A percentile compares a stretch with the other conserved stretches of the same genome.
Conservation (phyloP, 192 early-diverging fungal species). For the Diversispora epigaea region DNA sequence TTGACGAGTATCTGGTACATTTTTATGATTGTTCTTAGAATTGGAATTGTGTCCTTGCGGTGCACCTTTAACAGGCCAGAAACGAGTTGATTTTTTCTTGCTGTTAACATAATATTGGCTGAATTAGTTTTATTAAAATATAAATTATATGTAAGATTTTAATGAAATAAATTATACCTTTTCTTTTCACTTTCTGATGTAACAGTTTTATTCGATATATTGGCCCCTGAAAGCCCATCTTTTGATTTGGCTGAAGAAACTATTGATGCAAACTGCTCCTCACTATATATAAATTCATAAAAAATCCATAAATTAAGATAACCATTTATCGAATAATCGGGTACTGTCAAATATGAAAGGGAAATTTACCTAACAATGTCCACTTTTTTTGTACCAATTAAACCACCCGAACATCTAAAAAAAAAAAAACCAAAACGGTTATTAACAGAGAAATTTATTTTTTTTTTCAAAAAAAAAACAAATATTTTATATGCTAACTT, state of each 20-base stretch:
- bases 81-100: slow-evolving; percentile 49
- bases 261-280: slow-evolving; percentile 5
- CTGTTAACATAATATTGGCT: slow-evolving; percentile 13
- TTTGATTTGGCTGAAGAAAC: background rate
- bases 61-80: slow-evolving; percentile 52
- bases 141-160: too few relatives aligned
- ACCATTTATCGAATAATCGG: background rate
- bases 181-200: background rate
- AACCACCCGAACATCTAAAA: background rate
- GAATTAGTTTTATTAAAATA: too few relatives aligned
- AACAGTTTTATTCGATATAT: background rate
- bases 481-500: background rate
- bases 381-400: background rate
- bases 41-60: background rate
- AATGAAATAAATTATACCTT: background rate
- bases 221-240: background rate
- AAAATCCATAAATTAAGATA: background rate
- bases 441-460: background rate
- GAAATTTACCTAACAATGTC: slow-evolving; percentile 1
- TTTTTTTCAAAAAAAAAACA: too few relatives aligned
- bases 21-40: slow-evolving; percentile 33
- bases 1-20: slow-evolving; percentile 61
- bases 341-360: background rate
- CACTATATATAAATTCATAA: background rate
- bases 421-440: background rate